A percentile compares a stretch with the other conserved stretches of the same genome.
phyloP scores from a whole-genome alignment of 257 asterid species.

The Solanum bukasovii region DNA sequence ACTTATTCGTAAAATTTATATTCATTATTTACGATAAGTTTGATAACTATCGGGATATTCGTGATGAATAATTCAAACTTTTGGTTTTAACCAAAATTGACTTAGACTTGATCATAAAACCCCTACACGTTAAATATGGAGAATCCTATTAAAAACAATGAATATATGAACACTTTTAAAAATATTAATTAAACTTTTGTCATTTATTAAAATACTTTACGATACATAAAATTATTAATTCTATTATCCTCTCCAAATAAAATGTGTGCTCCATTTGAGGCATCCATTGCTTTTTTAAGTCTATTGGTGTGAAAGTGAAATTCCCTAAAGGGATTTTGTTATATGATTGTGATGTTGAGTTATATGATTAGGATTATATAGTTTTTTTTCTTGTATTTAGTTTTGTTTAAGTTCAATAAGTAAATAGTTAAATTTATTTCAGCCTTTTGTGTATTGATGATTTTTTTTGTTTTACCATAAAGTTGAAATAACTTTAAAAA shows the following conservation, averaged over 20 bases:
- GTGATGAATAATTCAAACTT: no score
- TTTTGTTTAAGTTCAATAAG: neutral
- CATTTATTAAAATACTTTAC: no score
- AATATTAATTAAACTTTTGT: no score
- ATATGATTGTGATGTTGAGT: neutral
- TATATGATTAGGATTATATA: slow-evolving; percentile 1
- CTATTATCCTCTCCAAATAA: no score
- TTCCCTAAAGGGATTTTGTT: slow-evolving; percentile 55
- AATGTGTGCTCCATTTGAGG: slow-evolving; percentile 12
- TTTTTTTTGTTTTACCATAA: no score
- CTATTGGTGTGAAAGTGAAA: slow-evolving; percentile 40
- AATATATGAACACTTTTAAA: no score
- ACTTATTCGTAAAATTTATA: neutral
- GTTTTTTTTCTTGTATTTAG: neutral
- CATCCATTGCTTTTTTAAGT: slow-evolving; percentile 54
- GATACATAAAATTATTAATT: no score
- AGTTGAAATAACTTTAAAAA: no score
- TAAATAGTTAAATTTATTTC: neutral
- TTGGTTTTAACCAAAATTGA: no score
- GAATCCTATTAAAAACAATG: no score
- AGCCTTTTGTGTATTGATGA: neutral
- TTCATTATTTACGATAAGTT: neutral
- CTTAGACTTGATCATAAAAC: no score
- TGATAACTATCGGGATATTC: neutral
- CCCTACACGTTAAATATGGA: no score